Conservation (phyloP, 257 asterid species). For the Solanum bukasovii region DNA sequence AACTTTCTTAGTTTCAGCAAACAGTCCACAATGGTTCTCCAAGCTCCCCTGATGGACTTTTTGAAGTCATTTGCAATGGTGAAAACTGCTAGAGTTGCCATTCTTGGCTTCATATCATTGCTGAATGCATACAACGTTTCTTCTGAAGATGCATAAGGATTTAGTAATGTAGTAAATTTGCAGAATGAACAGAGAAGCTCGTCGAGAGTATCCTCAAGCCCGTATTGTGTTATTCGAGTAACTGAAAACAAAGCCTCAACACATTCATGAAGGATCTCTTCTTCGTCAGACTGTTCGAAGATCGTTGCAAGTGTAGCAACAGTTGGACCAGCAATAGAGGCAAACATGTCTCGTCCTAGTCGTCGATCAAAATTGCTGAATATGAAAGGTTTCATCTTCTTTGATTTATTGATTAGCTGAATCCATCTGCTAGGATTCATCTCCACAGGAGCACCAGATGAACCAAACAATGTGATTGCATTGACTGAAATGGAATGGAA, state of each 20-base stretch:
- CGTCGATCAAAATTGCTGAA: conserved; percentile 59
- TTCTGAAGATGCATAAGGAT: conserved; percentile 74
- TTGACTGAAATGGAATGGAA: conserved; percentile 66
- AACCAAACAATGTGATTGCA: conserved; percentile 34
- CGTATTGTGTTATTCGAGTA: conserved; percentile 76
- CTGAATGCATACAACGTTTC: conserved; percentile 74
- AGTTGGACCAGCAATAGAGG: conserved; percentile 75
- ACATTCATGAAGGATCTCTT: conserved; percentile 76
- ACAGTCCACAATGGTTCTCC: conserved; percentile 90
- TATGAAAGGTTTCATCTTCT: conserved; percentile 44
- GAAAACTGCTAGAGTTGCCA: conserved; percentile 86
- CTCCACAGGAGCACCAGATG: conserved; percentile 23
- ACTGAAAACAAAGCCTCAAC: conserved; percentile 69
- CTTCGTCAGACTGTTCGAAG: conserved; percentile 79
- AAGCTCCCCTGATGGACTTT: conserved; percentile 68
- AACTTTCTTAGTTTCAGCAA: conserved; percentile 81
- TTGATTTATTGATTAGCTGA: conserved; percentile 64
- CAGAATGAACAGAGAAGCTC: conserved; percentile 74
- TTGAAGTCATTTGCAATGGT: conserved; percentile 71
- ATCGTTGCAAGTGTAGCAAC: conserved; percentile 77
- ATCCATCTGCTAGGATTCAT: conserved; percentile 87
- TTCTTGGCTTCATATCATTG: conserved; percentile 79
- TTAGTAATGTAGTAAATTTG: conserved; percentile 72
- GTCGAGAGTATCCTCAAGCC: conserved; percentile 76
- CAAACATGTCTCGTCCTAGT: conserved; percentile 84